Evolutionary conservation across 2,329 filamentous ascomycete species (phyloP).

Genomic region (Talaromyces sp.): DNA sequence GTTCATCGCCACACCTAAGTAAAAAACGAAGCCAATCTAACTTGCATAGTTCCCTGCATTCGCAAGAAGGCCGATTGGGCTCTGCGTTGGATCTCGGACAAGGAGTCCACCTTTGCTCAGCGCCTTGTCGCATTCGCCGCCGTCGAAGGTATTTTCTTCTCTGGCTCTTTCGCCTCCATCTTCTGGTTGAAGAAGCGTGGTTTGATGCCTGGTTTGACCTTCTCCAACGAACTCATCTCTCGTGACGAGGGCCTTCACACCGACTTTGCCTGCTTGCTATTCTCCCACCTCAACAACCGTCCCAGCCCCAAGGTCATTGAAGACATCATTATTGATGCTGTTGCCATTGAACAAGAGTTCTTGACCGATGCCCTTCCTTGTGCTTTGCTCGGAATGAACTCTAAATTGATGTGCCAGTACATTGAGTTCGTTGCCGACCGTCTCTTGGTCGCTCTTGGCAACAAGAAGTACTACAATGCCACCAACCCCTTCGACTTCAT

Average conservation of each 20-base stretch:
- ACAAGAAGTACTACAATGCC: conserved; percentile 87
- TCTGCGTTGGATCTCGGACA: conserved; percentile 88
- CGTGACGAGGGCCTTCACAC: conserved; percentile 99
- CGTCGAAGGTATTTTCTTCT: conserved; percentile 99
- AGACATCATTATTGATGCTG: conserved; percentile 90
- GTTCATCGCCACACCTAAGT: conserved; percentile 30
- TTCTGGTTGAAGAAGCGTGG: conserved; percentile 99
- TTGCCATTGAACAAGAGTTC: conserved; percentile 95
- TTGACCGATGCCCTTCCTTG: conserved; percentile 91
- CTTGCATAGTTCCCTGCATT: conserved; percentile 76
- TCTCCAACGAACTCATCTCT: conserved; percentile 99
- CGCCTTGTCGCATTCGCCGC: conserved; percentile 95
- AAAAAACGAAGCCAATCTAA: conserved; percentile 26
- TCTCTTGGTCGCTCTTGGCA: conserved; percentile 86
- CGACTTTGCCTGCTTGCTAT: conserved; percentile 95
- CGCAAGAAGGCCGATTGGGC: conserved; percentile 99
- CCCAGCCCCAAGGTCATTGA: conserved; percentile 76
- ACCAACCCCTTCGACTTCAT: conserved; percentile 99
- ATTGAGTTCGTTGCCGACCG: conserved; percentile 99
- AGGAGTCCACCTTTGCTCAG: conserved; percentile 89
- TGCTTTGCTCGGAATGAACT: conserved; percentile 95
- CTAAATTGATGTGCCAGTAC: conserved; percentile 97
- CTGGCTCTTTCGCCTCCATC: conserved; percentile 95
- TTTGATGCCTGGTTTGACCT: conserved; percentile 96
- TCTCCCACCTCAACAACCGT: conserved; percentile 94